Evolutionary conservation across 2,329 filamentous ascomycete genomes (phyloP).

Genomic region (Paecilomyces niveus): DNA sequence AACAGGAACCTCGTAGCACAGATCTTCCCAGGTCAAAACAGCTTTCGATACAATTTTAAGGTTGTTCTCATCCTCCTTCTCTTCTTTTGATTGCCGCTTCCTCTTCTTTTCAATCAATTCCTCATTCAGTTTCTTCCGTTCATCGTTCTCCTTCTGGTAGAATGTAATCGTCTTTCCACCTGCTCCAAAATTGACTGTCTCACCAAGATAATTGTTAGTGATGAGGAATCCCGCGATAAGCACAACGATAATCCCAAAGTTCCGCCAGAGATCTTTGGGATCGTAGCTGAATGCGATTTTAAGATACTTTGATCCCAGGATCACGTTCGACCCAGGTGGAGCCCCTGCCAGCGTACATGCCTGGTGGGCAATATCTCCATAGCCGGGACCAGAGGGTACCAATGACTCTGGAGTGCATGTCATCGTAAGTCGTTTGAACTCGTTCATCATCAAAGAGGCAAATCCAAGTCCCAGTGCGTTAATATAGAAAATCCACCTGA

Average conservation of each 20-base stretch:
- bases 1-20: conserved; percentile 61
- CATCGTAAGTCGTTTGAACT: conserved; percentile 55
- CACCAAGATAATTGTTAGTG: conserved; percentile 33
- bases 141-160: conserved; percentile 26
- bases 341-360: conserved; percentile 55
- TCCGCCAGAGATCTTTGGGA: conserved; percentile 56
- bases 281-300: conserved; percentile 48
- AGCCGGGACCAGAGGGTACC: conserved; percentile 46
- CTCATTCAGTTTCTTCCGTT: conserved; percentile 30
- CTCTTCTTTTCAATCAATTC: conserved; percentile 28
- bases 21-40: conserved; percentile 77
- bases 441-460: conserved; percentile 61
- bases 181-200: conserved; percentile 54
- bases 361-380: conserved; percentile 45
- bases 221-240: conserved; percentile 68
- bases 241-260: conserved; percentile 72
- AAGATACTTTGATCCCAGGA: conserved; percentile 53
- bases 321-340: conserved; percentile 43
- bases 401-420: conserved; percentile 50
- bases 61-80: conserved; percentile 40
- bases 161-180: conserved; percentile 40
- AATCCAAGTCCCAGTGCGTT: conserved; percentile 65
- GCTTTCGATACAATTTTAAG: conserved; percentile 57
- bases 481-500: conserved; percentile 58
- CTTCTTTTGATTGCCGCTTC: conserved; percentile 11